A percentile compares a stretch with the other conserved stretches of the same genome.
These are phyloP conservation scores for Colletotrichum truncatum DNA, from an alignment of 2,329 filamentous ascomycete genomes.

Conservation along the genomic window DNA sequence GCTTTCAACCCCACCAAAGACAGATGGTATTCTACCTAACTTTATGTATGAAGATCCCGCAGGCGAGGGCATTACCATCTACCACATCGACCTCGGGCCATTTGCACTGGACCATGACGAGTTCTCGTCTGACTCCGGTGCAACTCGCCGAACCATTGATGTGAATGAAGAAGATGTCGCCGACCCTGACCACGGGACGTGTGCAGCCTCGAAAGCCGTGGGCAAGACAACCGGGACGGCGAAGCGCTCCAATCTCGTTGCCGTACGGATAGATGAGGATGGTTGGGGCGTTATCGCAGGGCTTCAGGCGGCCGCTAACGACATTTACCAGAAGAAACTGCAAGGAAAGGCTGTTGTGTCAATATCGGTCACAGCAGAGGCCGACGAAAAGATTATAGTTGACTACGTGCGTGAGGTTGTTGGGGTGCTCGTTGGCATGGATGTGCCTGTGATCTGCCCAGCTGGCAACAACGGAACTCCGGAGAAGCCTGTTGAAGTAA, in stretches of 20 bases:
- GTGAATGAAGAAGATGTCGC: not conserved
- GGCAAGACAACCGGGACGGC: not conserved
- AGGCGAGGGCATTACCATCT: not conserved
- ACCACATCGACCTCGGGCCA: not conserved
- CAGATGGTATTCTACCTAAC: not conserved
- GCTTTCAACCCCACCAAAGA: not conserved
- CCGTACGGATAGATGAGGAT: not conserved
- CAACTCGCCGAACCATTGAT: not conserved
- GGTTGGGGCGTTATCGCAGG: not conserved
- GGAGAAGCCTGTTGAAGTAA: not conserved
- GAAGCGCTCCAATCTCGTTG: not conserved
- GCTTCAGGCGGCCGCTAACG: not conserved
- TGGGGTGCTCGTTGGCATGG: not conserved
- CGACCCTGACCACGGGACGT: not conserved
- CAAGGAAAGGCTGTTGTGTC: not conserved
- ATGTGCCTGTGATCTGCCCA: not conserved
- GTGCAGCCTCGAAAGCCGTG: not conserved
- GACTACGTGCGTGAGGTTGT: not conserved
- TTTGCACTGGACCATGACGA: not conserved
- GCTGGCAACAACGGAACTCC: not conserved
- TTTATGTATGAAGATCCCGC: not conserved
- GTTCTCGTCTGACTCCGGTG: not conserved
- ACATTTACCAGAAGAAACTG: not conserved
- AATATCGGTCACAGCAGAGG: not conserved
- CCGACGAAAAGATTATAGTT: not conserved